Evolutionary conservation across 805 yeast species (phyloP).

Genomic region (Wickerhamiella slavikovae): DNA sequence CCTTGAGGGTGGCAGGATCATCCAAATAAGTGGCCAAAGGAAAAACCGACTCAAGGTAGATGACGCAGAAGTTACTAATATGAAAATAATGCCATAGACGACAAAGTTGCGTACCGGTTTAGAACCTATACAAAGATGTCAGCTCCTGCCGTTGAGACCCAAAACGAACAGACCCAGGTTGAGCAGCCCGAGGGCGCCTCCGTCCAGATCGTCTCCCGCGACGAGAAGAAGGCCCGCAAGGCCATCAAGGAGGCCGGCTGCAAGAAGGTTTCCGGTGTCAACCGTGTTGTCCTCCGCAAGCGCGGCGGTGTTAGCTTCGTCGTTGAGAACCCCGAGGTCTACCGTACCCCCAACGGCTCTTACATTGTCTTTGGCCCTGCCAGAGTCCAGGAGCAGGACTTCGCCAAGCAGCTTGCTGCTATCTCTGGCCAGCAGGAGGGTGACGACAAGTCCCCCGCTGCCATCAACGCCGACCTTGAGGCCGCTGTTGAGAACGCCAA

Average conservation of each 20-base stretch:
- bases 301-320: slow-evolving; percentile 81
- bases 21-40: no score
- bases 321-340: slow-evolving; percentile 86
- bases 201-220: slow-evolving; percentile 63
- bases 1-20: no score
- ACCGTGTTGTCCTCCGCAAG: slow-evolving; percentile 90
- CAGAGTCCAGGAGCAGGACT: slow-evolving; percentile 60
- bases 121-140: no score
- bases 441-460: slow-evolving; percentile 16
- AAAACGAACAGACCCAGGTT: background rate
- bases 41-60: no score
- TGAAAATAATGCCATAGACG: no score
- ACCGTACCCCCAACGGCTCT: slow-evolving; percentile 81
- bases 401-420: slow-evolving; percentile 76
- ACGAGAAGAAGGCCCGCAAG: slow-evolving; percentile 92
- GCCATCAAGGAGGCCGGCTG: slow-evolving; percentile 70
- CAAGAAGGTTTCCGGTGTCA: slow-evolving; percentile 77
- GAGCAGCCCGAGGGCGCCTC: slow-evolving; percentile 43
- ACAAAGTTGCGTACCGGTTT: no score
- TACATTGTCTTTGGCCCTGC: slow-evolving; percentile 97
- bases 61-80: no score
- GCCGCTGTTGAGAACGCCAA: slow-evolving; percentile 17
- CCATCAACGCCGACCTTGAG: slow-evolving; percentile 15
- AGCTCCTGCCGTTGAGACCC: no score
- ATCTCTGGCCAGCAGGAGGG: slow-evolving; percentile 27